Percentiles rank a stretch among this genome's conserved stretches.
Evolutionary conservation across 768 basidiomycete species (phyloP).

Genomic region (Amanita subjunquillea): DNA sequence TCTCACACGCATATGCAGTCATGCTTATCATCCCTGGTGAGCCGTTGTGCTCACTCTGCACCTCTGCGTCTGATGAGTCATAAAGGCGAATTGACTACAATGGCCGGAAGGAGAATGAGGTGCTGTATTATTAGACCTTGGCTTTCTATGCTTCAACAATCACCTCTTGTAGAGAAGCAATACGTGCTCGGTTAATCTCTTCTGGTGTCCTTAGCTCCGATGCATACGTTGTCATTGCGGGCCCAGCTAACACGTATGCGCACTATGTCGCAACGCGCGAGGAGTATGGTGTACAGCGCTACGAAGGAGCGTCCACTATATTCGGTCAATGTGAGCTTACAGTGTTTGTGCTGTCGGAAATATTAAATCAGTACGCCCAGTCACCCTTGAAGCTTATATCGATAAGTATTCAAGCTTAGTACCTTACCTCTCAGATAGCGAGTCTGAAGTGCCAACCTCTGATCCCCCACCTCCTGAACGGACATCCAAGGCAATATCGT

Average conservation of each 20-base stretch:
- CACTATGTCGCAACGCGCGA: slow-evolving; percentile 69
- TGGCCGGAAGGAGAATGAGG: slow-evolving; percentile 72
- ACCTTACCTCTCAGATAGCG: slow-evolving; percentile 44
- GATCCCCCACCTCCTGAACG: slow-evolving; percentile 59
- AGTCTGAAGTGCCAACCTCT: slow-evolving; percentile 39
- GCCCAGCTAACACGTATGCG: slow-evolving; percentile 74
- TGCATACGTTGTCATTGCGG: slow-evolving; percentile 69
- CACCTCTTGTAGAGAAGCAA: slow-evolving; percentile 39
- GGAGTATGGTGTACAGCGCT: slow-evolving; percentile 66
- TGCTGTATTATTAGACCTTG: slow-evolving; percentile 19
- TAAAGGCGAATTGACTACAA: slow-evolving; percentile 65
- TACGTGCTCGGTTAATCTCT: slow-evolving; percentile 55
- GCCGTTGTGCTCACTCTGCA: slow-evolving; percentile 10
- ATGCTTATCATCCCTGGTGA: slow-evolving; percentile 62
- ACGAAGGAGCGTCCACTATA: slow-evolving; percentile 75
- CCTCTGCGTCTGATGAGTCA: neutral
- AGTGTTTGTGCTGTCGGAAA: slow-evolving; percentile 2
- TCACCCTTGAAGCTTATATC: slow-evolving; percentile 73
- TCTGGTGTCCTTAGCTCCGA: slow-evolving; percentile 52
- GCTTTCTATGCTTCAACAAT: neutral
- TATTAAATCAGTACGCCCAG: slow-evolving; percentile 20
- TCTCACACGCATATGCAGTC: slow-evolving; percentile 23
- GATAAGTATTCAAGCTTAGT: slow-evolving; percentile 64
- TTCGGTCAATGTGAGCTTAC: slow-evolving; percentile 55
- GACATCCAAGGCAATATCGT: slow-evolving; percentile 54